Percentiles rank a stretch among this genome's conserved stretches.
Evolutionary conservation across 2,329 filamentous ascomycete genomes (phyloP).

Genomic region (Beauveria varroae): DNA sequence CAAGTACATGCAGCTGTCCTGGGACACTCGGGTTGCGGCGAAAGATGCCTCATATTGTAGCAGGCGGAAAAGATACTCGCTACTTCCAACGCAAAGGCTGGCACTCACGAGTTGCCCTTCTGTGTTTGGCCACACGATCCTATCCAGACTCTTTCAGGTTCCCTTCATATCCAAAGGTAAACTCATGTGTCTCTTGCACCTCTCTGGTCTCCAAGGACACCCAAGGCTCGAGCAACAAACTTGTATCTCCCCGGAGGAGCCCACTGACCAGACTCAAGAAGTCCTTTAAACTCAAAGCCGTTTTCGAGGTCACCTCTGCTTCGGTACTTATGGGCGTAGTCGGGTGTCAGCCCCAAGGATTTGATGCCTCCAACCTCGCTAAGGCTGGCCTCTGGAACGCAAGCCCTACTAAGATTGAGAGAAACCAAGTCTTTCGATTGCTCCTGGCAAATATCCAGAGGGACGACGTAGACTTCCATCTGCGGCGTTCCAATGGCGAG

Average conservation of each 20-base stretch:
- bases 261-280: constrained; percentile 37
- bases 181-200: too few relatives aligned
- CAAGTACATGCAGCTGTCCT: constrained; percentile 12
- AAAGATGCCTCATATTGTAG: too few relatives aligned
- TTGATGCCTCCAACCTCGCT: constrained; percentile 30
- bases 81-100: too few relatives aligned
- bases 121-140: too few relatives aligned
- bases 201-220: too few relatives aligned
- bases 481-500: constrained; percentile 22
- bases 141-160: too few relatives aligned
- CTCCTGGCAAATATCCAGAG: constrained; percentile 37
- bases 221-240: constrained; percentile 39
- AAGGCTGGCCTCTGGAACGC: constrained; percentile 18
- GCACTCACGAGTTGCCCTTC: too few relatives aligned
- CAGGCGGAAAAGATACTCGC: too few relatives aligned
- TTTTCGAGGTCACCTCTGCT: constrained; percentile 17
- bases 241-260: constrained; percentile 43
- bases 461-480: constrained; percentile 32
- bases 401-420: constrained; percentile 32
- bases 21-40: too few relatives aligned
- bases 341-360: constrained; percentile 34
- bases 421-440: constrained; percentile 37
- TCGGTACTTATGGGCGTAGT: constrained; percentile 31
- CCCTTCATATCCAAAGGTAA: too few relatives aligned
- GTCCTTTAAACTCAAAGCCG: constrained; percentile 35